A percentile compares a stretch with the other conserved stretches of the same genome.
These are phyloP conservation scores for Scedosporium dehoogii DNA, from an alignment of 2,329 filamentous ascomycete species.

Conservation along the genomic window DNA sequence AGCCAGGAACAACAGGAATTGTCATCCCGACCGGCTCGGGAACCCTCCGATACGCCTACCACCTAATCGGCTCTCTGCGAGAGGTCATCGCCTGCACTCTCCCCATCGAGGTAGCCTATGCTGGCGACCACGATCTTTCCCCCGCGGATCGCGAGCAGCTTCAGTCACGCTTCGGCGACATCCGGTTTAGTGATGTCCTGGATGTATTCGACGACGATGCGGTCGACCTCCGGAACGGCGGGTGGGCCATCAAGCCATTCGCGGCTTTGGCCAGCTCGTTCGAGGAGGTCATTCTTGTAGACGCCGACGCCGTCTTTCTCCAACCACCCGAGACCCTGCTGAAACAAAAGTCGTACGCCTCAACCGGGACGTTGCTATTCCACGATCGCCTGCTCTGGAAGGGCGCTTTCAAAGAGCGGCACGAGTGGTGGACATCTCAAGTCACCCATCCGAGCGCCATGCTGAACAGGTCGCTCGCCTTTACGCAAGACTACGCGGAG, in stretches of 20 bases:
- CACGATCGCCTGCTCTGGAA: constrained; percentile 31
- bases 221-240: constrained; percentile 18
- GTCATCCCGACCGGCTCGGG: constrained; percentile 23
- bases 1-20: constrained; percentile 18
- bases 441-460: constrained; percentile 22
- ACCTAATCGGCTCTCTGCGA: constrained; percentile 22
- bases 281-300: constrained; percentile 27
- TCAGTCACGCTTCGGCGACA: constrained; percentile 11
- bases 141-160: constrained; percentile 16
- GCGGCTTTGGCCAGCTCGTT: constrained; percentile 25
- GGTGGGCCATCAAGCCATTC: constrained; percentile 32
- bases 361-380: constrained; percentile 25
- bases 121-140: constrained; percentile 22
- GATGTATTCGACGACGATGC: constrained; percentile 21
- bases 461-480: constrained; percentile 24
- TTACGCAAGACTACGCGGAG: constrained; percentile 28
- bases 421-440: constrained; percentile 27
- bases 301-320: constrained; percentile 28
- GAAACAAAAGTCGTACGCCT: constrained; percentile 18
- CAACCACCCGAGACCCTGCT: constrained; percentile 24
- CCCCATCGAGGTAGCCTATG: constrained; percentile 26
- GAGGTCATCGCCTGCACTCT: constrained; percentile 19
- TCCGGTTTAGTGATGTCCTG: constrained; percentile 22
- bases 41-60: constrained; percentile 23
- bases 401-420: constrained; percentile 20